Percentiles rank a stretch among this genome's conserved stretches.
Conservation (phyloP, 1,139 yeast species). For the Geotrichum aggregatum region DNA sequence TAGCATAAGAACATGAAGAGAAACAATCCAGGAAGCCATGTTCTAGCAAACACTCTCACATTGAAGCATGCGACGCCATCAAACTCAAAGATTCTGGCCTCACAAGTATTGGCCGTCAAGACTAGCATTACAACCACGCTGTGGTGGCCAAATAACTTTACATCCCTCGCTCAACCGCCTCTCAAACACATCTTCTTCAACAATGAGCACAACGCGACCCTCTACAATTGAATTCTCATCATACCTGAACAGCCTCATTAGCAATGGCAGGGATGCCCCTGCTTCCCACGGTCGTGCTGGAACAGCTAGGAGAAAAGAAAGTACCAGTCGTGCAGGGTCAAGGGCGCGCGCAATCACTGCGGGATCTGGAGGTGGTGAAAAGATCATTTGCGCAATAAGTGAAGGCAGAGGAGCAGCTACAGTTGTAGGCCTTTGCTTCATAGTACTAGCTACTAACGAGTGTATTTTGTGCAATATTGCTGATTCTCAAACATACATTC, state of each 20-base stretch:
- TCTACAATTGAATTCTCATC: constrained; percentile 11
- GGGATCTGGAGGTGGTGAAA: constrained; percentile 20
- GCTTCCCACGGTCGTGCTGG: neutral
- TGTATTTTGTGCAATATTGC: constrained; percentile 36
- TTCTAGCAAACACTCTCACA: too few relatives aligned
- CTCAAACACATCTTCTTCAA: neutral
- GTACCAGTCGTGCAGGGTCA: constrained; percentile 12
- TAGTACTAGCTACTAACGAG: constrained; percentile 38
- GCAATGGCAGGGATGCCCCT: neutral
- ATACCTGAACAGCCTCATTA: constrained; percentile 12
- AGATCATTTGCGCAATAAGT: constrained; percentile 36
- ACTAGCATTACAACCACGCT: too few relatives aligned
- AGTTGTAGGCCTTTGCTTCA: constrained; percentile 41
- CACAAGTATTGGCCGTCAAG: too few relatives aligned
- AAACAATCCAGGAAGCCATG: too few relatives aligned
- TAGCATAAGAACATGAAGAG: too few relatives aligned
- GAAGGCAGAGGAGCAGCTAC: constrained; percentile 38
- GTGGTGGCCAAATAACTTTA: too few relatives aligned
- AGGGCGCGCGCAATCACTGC: constrained; percentile 12
- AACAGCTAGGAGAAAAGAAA: neutral
- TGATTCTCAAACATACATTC: constrained; percentile 47
- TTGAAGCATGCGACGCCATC: too few relatives aligned
- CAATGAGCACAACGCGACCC: constrained; percentile 3
- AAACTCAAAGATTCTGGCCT: too few relatives aligned
- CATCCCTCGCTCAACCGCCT: too few relatives aligned